phyloP scores from a whole-genome alignment of 352 stramenopile genomes.

The Globisporangium rhizosaccharum region DNA sequence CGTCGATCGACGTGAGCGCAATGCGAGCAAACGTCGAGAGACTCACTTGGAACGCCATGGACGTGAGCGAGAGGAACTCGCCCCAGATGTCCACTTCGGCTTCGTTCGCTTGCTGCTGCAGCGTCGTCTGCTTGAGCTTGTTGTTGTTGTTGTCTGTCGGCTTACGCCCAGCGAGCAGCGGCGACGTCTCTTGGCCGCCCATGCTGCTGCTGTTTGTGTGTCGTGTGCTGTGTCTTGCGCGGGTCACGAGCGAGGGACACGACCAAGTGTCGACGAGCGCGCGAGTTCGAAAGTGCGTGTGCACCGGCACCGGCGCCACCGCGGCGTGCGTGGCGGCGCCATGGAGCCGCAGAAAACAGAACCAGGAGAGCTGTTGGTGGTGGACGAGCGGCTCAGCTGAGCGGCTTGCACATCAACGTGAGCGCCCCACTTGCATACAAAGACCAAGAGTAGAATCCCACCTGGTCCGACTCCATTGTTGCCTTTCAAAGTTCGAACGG shows the following conservation, averaged over 20 bases:
- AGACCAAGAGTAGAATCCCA: not conserved
- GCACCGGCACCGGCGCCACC: too few relatives aligned
- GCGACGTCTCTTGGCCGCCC: not conserved
- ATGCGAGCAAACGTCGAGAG: conserved; percentile 77
- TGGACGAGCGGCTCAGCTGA: not conserved
- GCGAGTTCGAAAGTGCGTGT: not conserved
- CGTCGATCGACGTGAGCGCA: conserved; percentile 73
- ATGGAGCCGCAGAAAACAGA: not conserved
- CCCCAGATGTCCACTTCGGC: conserved; percentile 39
- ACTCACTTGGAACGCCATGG: conserved; percentile 77
- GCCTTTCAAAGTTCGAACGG: too few relatives aligned
- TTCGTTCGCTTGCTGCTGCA: conserved; percentile 15
- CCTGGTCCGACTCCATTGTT: too few relatives aligned
- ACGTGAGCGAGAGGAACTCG: conserved; percentile 63
- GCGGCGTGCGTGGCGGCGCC: not conserved
- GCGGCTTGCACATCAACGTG: not conserved
- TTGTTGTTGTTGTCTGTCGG: too few relatives aligned
- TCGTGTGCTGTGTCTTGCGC: too few relatives aligned
- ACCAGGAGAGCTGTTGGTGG: not conserved
- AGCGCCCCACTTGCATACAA: not conserved
- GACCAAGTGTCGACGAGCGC: not conserved
- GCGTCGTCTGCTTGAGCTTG: conserved; percentile 1
- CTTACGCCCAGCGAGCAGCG: not conserved
- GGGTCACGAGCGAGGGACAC: not conserved
- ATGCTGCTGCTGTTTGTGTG: not conserved